A percentile compares a stretch with the other conserved stretches of the same genome.
Conservation (phyloP, 352 stramenopile species). For the Albugo candida region DNA sequence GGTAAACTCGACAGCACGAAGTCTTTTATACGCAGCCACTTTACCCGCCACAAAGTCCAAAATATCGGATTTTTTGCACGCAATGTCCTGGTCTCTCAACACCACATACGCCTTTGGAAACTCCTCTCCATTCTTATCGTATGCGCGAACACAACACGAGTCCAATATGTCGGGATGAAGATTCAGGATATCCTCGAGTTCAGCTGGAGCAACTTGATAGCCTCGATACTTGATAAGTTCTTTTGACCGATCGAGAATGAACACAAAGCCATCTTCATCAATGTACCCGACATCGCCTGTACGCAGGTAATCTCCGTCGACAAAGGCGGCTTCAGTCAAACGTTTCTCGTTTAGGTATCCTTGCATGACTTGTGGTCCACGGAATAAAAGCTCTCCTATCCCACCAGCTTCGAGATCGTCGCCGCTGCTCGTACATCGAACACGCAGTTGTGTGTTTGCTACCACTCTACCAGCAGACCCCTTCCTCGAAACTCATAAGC, state of each 20-base stretch:
- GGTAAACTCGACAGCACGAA: constrained; percentile 75
- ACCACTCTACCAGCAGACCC: constrained; percentile 26
- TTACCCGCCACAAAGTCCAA: constrained; percentile 55
- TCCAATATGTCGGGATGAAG: constrained; percentile 52
- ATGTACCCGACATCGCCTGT: constrained; percentile 84
- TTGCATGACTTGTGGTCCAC: constrained; percentile 80
- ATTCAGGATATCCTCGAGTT: constrained; percentile 81
- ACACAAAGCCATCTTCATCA: constrained; percentile 81
- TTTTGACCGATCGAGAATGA: constrained; percentile 86
- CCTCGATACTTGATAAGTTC: constrained; percentile 92
- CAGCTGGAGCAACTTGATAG: constrained; percentile 78
- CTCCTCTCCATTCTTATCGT: constrained; percentile 60
- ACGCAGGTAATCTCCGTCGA: constrained; percentile 56
- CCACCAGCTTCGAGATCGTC: constrained; percentile 12
- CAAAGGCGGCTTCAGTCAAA: constrained; percentile 64
- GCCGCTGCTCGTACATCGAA: constrained; percentile 23
- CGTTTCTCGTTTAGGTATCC: constrained; percentile 80
- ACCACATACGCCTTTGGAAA: constrained; percentile 81
- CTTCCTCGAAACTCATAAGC: constrained; percentile 1
- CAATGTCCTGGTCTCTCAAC: constrained; percentile 17
- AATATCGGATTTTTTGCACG: constrained; percentile 12
- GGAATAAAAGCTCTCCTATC: constrained; percentile 62
- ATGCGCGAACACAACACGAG: constrained; percentile 35
- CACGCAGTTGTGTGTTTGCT: constrained; percentile 29
- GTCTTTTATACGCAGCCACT: constrained; percentile 75